These are phyloP conservation scores for Silene conica DNA, from an alignment of 148 eudicot genomes.

Conservation along the genomic window DNA sequence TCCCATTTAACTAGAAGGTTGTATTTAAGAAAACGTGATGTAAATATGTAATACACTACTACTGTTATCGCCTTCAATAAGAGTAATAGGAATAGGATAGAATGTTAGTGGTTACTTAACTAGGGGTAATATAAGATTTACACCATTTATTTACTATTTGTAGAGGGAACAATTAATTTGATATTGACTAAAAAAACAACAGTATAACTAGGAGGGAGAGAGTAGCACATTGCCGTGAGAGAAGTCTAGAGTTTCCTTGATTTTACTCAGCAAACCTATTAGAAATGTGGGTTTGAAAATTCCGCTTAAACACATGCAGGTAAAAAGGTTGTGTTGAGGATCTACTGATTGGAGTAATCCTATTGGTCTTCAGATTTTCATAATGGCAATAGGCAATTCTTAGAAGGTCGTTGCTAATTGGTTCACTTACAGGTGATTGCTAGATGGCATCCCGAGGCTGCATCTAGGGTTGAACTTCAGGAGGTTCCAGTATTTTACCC, in stretches of 20 bases:
- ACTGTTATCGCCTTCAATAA: background rate
- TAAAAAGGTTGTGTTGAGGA: background rate
- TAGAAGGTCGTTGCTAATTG: conserved; percentile 4
- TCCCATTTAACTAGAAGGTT: background rate
- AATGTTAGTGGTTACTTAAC: background rate
- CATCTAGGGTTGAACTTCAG: conserved; percentile 68
- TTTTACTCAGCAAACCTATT: background rate
- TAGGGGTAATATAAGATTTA: background rate
- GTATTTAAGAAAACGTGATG: background rate
- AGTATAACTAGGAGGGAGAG: background rate
- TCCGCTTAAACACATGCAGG: background rate
- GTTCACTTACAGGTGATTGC: conserved; percentile 65
- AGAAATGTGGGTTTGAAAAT: conserved; percentile 3
- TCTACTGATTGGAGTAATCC: conserved; percentile 8
- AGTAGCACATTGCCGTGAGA: background rate
- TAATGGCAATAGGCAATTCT: background rate
- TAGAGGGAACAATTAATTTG: background rate
- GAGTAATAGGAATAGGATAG: background rate
- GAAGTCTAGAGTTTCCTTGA: background rate
- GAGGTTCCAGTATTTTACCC: conserved; percentile 96
- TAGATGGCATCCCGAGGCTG: conserved; percentile 80
- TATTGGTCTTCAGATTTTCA: conserved; percentile 11
- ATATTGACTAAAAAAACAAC: background rate
- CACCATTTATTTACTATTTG: background rate
- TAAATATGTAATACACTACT: background rate